Evolutionary conservation across 139 green algal genomes (phyloP).

Genomic region (Micractinium conductrix): DNA sequence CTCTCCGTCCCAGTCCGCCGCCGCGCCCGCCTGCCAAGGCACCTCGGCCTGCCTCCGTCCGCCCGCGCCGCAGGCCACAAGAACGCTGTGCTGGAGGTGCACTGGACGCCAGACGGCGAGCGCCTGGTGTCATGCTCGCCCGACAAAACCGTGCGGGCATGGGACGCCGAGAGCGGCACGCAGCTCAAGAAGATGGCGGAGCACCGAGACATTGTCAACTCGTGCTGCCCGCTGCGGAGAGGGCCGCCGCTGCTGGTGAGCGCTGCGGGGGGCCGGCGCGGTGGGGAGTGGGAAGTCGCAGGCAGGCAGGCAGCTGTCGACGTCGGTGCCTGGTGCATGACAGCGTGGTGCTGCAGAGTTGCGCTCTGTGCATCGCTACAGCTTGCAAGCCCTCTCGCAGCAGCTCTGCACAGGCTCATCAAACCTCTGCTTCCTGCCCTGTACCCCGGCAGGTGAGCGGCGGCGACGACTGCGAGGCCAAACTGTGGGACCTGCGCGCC

Average conservation of each 20-base stretch:
- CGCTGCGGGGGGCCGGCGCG: too few species aligned
- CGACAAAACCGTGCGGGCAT: constrained; percentile 82
- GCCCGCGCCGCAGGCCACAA: constrained; percentile 78
- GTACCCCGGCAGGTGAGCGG: too few species aligned
- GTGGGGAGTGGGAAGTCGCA: too few species aligned
- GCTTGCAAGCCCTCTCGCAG: too few species aligned
- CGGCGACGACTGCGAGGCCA: constrained; percentile 89
- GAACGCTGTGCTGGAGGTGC: constrained; percentile 93
- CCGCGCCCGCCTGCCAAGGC: too few species aligned
- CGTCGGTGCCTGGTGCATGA: too few species aligned
- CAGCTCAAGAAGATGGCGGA: constrained; percentile 90
- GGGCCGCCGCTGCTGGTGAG: constrained; percentile 85
- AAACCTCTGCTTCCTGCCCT: too few species aligned
- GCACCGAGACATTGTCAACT: constrained; percentile 94
- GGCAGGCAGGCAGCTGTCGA: too few species aligned
- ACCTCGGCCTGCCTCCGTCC: background rate
- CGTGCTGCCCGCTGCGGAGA: constrained; percentile 68
- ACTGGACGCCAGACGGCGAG: constrained; percentile 90
- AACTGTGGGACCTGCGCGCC: constrained; percentile 92
- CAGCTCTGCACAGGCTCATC: too few species aligned
- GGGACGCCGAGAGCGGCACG: constrained; percentile 73
- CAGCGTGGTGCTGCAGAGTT: too few species aligned
- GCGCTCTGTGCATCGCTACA: too few species aligned
- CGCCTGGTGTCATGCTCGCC: constrained; percentile 81
- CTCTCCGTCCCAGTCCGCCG: too few species aligned